A percentile compares a stretch with the other conserved stretches of the same genome.
phyloP scores from a whole-genome alignment of 352 stramenopile species.

The Phytophthora tubulina region DNA sequence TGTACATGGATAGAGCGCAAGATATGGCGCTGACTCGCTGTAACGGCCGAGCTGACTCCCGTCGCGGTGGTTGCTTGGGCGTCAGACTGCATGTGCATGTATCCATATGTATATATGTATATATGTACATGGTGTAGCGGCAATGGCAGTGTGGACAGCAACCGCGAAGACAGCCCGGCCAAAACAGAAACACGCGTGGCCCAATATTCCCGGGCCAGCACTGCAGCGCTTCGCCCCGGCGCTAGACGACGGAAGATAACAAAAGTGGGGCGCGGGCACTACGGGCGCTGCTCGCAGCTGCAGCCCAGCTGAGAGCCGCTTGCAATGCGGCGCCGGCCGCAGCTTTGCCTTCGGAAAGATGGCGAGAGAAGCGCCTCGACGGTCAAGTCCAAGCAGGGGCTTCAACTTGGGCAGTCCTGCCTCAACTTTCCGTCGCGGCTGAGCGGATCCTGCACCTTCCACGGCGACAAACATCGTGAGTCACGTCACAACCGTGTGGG shows the following conservation, averaged over 20 bases:
- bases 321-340: slow-evolving; percentile 27
- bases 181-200: slow-evolving; percentile 24
- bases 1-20: neutral
- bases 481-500: slow-evolving; percentile 15
- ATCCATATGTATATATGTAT: neutral
- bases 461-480: slow-evolving; percentile 22
- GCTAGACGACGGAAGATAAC: slow-evolving; percentile 34
- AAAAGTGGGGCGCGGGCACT: slow-evolving; percentile 27
- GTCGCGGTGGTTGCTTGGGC: neutral
- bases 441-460: slow-evolving; percentile 32
- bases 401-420: slow-evolving; percentile 9
- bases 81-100: neutral
- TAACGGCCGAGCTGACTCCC: slow-evolving; percentile 16
- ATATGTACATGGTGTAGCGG: neutral
- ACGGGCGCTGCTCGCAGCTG: slow-evolving; percentile 26
- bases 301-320: slow-evolving; percentile 23
- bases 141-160: neutral
- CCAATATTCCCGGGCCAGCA: slow-evolving; percentile 9
- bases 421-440: slow-evolving; percentile 25
- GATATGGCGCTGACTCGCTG: slow-evolving; percentile 11
- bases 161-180: slow-evolving; percentile 1
- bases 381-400: slow-evolving; percentile 10
- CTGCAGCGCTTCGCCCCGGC: slow-evolving; percentile 15
- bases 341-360: slow-evolving; percentile 18
- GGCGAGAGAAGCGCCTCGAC: slow-evolving; percentile 22